Evolutionary conservation across 208 protist genomes (phyloP).

Genomic region (Wallacemonas sp.): DNA sequence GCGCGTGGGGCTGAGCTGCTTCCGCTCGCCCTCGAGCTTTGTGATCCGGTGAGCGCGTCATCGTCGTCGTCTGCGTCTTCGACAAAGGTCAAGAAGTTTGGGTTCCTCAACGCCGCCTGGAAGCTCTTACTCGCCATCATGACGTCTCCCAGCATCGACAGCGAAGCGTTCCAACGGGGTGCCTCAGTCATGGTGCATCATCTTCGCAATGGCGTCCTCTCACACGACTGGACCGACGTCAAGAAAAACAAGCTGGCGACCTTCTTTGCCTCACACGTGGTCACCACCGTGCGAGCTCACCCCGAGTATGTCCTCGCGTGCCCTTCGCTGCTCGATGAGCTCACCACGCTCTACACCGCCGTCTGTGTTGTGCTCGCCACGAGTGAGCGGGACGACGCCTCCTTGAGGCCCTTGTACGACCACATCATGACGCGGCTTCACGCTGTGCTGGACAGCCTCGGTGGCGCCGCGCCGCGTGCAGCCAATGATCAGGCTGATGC

Average conservation of each 20-base stretch:
- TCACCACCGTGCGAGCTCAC: slow-evolving; percentile 49
- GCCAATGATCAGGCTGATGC: too few relatives aligned
- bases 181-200: slow-evolving; percentile 58
- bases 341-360: slow-evolving; percentile 40
- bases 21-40: slow-evolving; percentile 35
- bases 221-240: slow-evolving; percentile 73
- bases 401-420: slow-evolving; percentile 33
- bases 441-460: slow-evolving; percentile 42
- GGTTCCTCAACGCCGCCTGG: slow-evolving; percentile 63
- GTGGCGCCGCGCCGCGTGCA: too few relatives aligned
- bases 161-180: slow-evolving; percentile 20
- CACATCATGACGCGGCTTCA: slow-evolving; percentile 44
- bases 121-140: slow-evolving; percentile 60
- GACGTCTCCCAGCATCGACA: slow-evolving; percentile 19
- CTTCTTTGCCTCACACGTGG: slow-evolving; percentile 73
- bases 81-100: slow-evolving; percentile 18
- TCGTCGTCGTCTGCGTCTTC: neutral
- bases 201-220: slow-evolving; percentile 50
- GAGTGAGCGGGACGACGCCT: slow-evolving; percentile 24
- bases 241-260: slow-evolving; percentile 47
- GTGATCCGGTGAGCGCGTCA: slow-evolving; percentile 25
- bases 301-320: slow-evolving; percentile 25
- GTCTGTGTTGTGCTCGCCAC: slow-evolving; percentile 52
- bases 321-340: slow-evolving; percentile 16
- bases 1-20: slow-evolving; percentile 34